These are phyloP conservation scores for Apostasia shenzhenica DNA, from an alignment of 106 monocot species.

Conservation along the genomic window DNA sequence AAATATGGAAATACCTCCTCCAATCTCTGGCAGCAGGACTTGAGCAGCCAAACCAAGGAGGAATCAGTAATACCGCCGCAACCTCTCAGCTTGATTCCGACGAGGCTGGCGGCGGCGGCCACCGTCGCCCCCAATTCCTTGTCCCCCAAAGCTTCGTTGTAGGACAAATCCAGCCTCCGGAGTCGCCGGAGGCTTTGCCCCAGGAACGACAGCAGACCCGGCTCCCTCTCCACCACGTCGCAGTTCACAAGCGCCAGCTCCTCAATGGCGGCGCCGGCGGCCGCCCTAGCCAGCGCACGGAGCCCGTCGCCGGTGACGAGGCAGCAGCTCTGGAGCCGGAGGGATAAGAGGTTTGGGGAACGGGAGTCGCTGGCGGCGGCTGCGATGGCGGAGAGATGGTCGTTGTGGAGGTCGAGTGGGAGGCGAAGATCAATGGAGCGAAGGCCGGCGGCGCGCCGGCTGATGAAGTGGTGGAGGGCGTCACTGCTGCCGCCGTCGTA, in stretches of 20 bases:
- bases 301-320: slow-evolving; percentile 72
- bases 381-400: slow-evolving; percentile 45
- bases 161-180: slow-evolving; percentile 39
- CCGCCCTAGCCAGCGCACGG: slow-evolving; percentile 30
- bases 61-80: slow-evolving; percentile 48
- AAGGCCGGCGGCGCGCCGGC: slow-evolving; percentile 25
- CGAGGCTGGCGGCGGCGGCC: slow-evolving; percentile 35
- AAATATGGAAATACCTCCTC: slow-evolving; percentile 3
- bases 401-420: slow-evolving; percentile 72
- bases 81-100: slow-evolving; percentile 52
- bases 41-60: slow-evolving; percentile 22
- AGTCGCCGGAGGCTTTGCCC: slow-evolving; percentile 43
- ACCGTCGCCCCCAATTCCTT: slow-evolving; percentile 62
- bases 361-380: background rate
- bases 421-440: slow-evolving; percentile 65
- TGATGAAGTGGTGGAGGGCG: slow-evolving; percentile 54
- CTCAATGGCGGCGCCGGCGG: slow-evolving; percentile 24
- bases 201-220: slow-evolving; percentile 53
- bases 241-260: slow-evolving; percentile 70
- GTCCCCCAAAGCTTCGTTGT: slow-evolving; percentile 50
- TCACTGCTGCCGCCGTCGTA: slow-evolving; percentile 74
- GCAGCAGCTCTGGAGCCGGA: slow-evolving; percentile 75
- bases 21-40: slow-evolving; percentile 20
- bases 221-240: slow-evolving; percentile 65
- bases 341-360: slow-evolving; percentile 11